Conservation (phyloP, 2,329 filamentous ascomycete species). For the Colletotrichum orchidophilum region DNA sequence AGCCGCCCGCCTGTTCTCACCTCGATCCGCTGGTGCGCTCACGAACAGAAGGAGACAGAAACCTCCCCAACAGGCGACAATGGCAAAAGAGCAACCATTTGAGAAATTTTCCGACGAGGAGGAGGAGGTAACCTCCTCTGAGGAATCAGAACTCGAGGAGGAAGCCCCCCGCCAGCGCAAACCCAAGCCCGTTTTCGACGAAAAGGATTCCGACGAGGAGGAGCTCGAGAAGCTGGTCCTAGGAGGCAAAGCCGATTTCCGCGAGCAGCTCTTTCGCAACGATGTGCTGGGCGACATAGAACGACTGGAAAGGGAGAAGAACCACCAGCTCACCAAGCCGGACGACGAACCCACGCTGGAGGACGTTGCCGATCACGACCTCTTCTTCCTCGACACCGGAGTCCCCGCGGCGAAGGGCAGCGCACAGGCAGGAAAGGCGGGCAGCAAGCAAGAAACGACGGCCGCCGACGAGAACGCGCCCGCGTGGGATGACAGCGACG, state of each 20-base stretch:
- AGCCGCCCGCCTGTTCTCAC: background rate
- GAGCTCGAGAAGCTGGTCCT: constrained; percentile 90
- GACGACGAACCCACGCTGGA: constrained; percentile 61
- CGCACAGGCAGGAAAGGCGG: constrained; percentile 42
- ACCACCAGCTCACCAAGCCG: constrained; percentile 45
- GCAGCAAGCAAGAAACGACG: constrained; percentile 32
- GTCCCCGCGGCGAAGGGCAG: constrained; percentile 49
- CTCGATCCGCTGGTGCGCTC: background rate
- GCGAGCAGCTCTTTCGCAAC: constrained; percentile 72
- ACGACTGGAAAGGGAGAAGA: constrained; percentile 42
- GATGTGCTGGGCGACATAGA: constrained; percentile 51
- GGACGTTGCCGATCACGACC: constrained; percentile 76
- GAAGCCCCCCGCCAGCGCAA: constrained; percentile 37
- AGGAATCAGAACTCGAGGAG: constrained; percentile 39
- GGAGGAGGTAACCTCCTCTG: constrained; percentile 24
- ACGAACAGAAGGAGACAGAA: constrained; percentile 1
- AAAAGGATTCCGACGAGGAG: constrained; percentile 85
- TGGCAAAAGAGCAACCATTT: constrained; percentile 35
- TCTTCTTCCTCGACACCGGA: constrained; percentile 85
- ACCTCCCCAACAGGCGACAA: constrained; percentile 9
- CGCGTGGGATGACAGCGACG: constrained; percentile 95
- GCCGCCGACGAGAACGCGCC: constrained; percentile 52
- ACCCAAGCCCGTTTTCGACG: constrained; percentile 46
- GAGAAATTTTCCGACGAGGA: constrained; percentile 34
- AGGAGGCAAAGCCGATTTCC: constrained; percentile 86